Evolutionary conservation across 2,329 filamentous ascomycete genomes (phyloP).

Genomic region (Elsinoe ampelina): DNA sequence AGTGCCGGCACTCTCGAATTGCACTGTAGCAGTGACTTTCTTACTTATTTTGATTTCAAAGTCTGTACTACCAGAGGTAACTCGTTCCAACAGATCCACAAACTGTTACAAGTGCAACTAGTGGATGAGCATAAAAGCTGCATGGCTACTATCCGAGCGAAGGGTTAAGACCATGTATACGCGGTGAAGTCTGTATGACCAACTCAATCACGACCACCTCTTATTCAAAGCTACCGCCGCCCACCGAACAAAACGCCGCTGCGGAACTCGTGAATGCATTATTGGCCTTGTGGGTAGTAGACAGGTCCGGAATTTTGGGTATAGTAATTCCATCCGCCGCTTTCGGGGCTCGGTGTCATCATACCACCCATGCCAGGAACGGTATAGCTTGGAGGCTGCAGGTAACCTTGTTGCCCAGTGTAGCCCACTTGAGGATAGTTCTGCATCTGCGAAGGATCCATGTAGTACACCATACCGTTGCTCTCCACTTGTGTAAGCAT

Average conservation of each 20-base stretch:
- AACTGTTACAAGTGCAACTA: too few species aligned
- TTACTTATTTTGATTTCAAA: too few species aligned
- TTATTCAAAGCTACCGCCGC: not conserved
- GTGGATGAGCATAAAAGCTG: too few species aligned
- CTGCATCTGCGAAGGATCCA: constrained; percentile 60
- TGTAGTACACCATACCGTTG: constrained; percentile 92
- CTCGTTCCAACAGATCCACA: too few species aligned
- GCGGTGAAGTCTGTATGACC: too few species aligned
- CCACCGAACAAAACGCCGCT: not conserved
- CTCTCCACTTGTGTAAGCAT: constrained; percentile 72
- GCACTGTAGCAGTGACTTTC: too few species aligned
- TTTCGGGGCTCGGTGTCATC: constrained; percentile 54
- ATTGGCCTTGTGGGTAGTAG: constrained; percentile 41
- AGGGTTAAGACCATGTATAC: too few species aligned
- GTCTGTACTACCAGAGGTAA: too few species aligned
- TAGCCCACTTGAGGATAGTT: constrained; percentile 11
- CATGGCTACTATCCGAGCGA: too few species aligned
- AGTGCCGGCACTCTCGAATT: too few species aligned
- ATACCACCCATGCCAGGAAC: constrained; percentile 65
- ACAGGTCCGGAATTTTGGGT: constrained; percentile 27
- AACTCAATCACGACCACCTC: too few species aligned
- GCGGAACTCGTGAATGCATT: not conserved
- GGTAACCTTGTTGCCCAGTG: constrained; percentile 26
- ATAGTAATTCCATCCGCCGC: constrained; percentile 4
- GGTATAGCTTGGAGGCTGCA: constrained; percentile 40